Percentiles rank a stretch among this genome's conserved stretches.
Conservation (phyloP, 1,284 basidiomycete species). For the Lignosus rhinocerotis region DNA sequence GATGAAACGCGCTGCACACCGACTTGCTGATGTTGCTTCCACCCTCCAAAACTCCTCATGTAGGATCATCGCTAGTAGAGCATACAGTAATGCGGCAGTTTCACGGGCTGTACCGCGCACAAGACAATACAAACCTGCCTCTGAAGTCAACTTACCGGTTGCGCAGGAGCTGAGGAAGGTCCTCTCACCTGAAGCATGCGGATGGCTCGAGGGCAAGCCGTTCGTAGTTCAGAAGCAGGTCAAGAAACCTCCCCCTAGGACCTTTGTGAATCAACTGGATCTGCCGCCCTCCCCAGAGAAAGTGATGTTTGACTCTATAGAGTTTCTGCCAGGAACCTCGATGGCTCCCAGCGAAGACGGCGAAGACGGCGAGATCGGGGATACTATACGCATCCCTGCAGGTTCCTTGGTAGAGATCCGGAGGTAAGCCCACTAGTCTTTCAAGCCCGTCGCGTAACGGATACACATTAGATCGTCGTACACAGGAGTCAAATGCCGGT, state of each 20-base stretch:
- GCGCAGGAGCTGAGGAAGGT: conserved; percentile 9
- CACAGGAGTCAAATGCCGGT: conserved; percentile 3
- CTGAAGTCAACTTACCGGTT: background rate
- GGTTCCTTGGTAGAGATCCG: conserved; percentile 65
- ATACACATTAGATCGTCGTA: background rate
- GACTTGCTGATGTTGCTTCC: conserved; percentile 10
- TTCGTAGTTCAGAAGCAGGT: background rate
- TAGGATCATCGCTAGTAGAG: background rate
- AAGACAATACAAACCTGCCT: background rate
- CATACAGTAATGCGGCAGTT: background rate
- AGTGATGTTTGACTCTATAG: conserved; percentile 6
- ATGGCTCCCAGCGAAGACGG: background rate
- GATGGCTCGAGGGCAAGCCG: conserved; percentile 11
- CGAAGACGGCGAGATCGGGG: conserved; percentile 4
- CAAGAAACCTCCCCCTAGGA: background rate
- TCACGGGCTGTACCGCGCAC: background rate
- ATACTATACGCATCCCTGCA: conserved; percentile 24
- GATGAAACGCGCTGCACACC: conserved; percentile 12
- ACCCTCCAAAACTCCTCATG: conserved; percentile 7
- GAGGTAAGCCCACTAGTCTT: conserved; percentile 40
- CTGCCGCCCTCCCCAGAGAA: conserved; percentile 9
- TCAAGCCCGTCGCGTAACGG: background rate
- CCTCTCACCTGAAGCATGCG: conserved; percentile 16
- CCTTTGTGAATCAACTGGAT: background rate
- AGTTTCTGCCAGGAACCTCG: background rate